Evolutionary conservation across 1,284 basidiomycete species (phyloP), one percentile per base, ranked within the genome.

Genomic region (Flammula alnicola): DNA sequence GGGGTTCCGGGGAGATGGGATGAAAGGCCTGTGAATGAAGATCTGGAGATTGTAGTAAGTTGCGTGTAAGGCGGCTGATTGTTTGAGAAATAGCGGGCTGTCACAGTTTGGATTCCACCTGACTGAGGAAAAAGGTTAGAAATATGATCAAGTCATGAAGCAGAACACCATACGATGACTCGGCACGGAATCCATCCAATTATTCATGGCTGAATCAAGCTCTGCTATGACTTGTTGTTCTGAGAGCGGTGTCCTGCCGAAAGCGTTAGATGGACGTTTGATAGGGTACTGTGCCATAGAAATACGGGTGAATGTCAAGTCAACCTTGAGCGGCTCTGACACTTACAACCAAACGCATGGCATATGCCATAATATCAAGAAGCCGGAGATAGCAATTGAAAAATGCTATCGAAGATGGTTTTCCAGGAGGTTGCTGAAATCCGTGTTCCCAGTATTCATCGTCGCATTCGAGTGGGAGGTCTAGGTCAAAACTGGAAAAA

Each of bases 21-120:
- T 86, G 62, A 87, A 88, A 0, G 85, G 85, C 26, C 85, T 72
- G 60, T 89, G 86, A 25, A 87, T 79, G 44, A 84, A 74, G 48
- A 86, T 85, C 52, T 81, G 80, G 12, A 78, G 63, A 47, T 83
- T 74, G 60, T 87, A 86, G 63, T 83, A 86, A 17, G 75, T 76
- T 3, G 77, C 72, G 59, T 84, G 80, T 4, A 87, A 72, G 0
- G 74, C 67, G 3, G 83, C 81, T 2, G 81, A 84, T 63, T 86
- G 83, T 44, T 78, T 73, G 59, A 84, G 78, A 51, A 81, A 76
- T 3, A 75, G 59, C 8, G 62, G 45, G 54, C 84, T 73, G 40
- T 73, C 62, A 32, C 75, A 70, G n/a, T 75, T 73, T 0, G 83
- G 79, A 62, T 86, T 79, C 85, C 85, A 88, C 41, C 71, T 71